phyloP scores from a whole-genome alignment of 768 basidiomycete species.

The Clitopilus hobsonii region DNA sequence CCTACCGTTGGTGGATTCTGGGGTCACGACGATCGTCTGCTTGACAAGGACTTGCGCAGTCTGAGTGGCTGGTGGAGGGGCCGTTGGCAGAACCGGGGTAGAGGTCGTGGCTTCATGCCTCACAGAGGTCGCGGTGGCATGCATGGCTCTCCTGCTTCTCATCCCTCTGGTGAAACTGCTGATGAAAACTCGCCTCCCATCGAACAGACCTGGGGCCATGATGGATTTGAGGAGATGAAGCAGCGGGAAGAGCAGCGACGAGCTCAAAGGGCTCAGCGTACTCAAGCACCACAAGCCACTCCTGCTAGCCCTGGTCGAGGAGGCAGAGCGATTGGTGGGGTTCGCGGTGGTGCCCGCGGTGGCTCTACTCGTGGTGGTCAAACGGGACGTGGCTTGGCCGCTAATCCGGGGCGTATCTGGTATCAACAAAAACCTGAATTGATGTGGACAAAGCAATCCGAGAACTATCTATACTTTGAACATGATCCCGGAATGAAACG shows the following conservation, averaged over 20 bases:
- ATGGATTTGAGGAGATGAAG: constrained; percentile 87
- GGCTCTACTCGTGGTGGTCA: constrained; percentile 40
- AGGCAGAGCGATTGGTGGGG: constrained; percentile 37
- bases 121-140: constrained; percentile 58
- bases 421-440: constrained; percentile 74
- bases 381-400: constrained; percentile 22
- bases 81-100: constrained; percentile 66
- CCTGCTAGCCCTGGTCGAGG: constrained; percentile 35
- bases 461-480: constrained; percentile 60
- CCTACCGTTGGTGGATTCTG: constrained; percentile 92
- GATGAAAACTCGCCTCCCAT: constrained; percentile 45
- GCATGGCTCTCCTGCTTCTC: constrained; percentile 10
- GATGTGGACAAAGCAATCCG: constrained; percentile 81
- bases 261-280: constrained; percentile 18
- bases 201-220: constrained; percentile 77
- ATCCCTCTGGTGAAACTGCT: constrained; percentile 1
- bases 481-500: constrained; percentile 51
- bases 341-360: constrained; percentile 41
- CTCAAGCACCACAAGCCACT: constrained; percentile 22
- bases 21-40: constrained; percentile 89
- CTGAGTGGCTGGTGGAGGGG: constrained; percentile 88
- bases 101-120: constrained; percentile 53
- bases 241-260: constrained; percentile 59
- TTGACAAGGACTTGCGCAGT: constrained; percentile 78
- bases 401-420: constrained; percentile 49